Evolutionary conservation across 2,329 filamentous ascomycete genomes (phyloP), one percentile per base, ranked within the genome.

Genomic region (Claviceps pusilla): DNA sequence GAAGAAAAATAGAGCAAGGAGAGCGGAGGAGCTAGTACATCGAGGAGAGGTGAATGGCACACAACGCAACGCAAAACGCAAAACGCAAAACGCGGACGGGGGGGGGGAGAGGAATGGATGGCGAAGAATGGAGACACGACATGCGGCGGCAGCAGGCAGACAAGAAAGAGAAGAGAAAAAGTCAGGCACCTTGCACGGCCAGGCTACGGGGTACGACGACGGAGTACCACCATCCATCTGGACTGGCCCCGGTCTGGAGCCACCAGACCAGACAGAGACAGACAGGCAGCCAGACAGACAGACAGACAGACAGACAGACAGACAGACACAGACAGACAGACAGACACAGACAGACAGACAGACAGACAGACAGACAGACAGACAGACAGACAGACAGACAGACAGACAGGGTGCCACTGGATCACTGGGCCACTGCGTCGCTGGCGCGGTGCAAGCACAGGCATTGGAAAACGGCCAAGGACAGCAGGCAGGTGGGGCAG

Each of bases 71-170:
- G 47, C 47, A 48, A 16, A 19, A 49, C 47, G 47, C 24, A 31
- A 41, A 50, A 31, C 10, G 19, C 14, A 37, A 12, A 24, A 35
- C n/a, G 16, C 28, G 24, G 19, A 14, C 61, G 61, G 61, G 61
- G 60, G 61, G 62, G 19, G 19, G 19, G 59, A 60, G 64, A 62
- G 62, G 63, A 66, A 63, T 56, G 59, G 56, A 54, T 55, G 55
- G 56, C 59, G 55, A 11, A 19, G 55, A 46, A 63, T 61, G 63
- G 64, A 66, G 65, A 65, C 65, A 66, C 63, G 62, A 66, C 63
- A 66, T 61, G 61, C 53, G 58, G 57, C 59, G 57, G 47, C 47
- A 10, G 47, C 29, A 51, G 57, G 49, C 45, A 50, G 51, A 51
- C 41, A 29, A 31, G 24, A 35, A 35, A 51, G 45, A 41, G 19